phyloP scores from a whole-genome alignment of 2,329 filamentous ascomycete species.

The Lecanoromycetidae sp. region DNA sequence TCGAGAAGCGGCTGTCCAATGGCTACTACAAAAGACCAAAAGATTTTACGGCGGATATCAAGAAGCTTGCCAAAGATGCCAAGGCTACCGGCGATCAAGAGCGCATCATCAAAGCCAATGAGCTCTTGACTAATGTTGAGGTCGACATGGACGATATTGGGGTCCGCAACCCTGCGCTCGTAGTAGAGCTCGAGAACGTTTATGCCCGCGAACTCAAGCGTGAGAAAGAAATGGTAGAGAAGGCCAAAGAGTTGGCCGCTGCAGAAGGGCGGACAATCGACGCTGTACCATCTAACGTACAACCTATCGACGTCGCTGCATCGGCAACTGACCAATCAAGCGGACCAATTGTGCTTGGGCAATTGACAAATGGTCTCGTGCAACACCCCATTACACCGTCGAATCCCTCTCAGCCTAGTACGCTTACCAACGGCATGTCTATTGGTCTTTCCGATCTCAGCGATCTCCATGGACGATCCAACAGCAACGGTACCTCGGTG shows the following conservation, averaged over 20 bases:
- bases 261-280: conserved; percentile 30
- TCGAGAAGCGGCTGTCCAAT: conserved; percentile 92
- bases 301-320: conserved; percentile 5
- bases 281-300: conserved; percentile 28
- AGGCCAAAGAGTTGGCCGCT: conserved; percentile 31
- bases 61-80: conserved; percentile 71
- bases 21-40: conserved; percentile 86
- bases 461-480: conserved; percentile 14
- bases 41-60: conserved; percentile 83
- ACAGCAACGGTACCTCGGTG: conserved; percentile 19
- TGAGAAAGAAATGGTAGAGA: conserved; percentile 52
- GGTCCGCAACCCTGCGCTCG: conserved; percentile 47
- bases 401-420: conserved; percentile 16
- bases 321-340: conserved; percentile 30
- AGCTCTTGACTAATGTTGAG: conserved; percentile 84
- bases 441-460: conserved; percentile 15
- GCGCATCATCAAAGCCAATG: conserved; percentile 73
- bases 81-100: conserved; percentile 72
- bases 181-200: conserved; percentile 67
- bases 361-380: conserved; percentile 16
- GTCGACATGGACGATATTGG: conserved; percentile 78
- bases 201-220: conserved; percentile 62
- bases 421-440: conserved; percentile 18
- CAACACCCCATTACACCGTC: conserved; percentile 15
- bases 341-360: conserved; percentile 31